Conservation (phyloP, 768 basidiomycete species). For the Boletus sp. region DNA sequence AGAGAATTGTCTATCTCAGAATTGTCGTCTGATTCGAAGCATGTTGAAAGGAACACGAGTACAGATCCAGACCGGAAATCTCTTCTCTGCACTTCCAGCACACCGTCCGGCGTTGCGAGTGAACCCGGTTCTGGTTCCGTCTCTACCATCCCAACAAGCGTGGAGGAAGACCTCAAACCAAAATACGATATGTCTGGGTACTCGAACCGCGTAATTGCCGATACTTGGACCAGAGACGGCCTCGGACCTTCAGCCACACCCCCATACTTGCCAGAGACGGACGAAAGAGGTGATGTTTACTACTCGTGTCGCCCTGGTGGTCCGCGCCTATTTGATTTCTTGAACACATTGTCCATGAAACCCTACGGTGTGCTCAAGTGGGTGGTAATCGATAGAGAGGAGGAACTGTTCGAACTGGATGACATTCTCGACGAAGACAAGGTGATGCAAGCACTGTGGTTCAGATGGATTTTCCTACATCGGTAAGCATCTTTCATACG, state of each 20-base stretch:
- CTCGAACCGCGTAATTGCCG: neutral
- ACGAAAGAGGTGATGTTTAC: conserved; percentile 44
- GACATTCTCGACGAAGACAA: conserved; percentile 74
- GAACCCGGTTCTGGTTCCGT: conserved; percentile 1
- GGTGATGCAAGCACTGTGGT: conserved; percentile 77
- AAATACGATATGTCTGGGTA: conserved; percentile 10
- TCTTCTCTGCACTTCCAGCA: conserved; percentile 6
- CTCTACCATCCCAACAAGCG: conserved; percentile 2
- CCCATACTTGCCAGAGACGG: conserved; percentile 50
- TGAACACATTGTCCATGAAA: conserved; percentile 57
- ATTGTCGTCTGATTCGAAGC: neutral
- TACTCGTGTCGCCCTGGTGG: conserved; percentile 69
- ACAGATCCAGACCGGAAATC: conserved; percentile 4
- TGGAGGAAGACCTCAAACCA: conserved; percentile 24
- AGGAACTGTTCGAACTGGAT: conserved; percentile 70
- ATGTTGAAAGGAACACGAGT: neutral
- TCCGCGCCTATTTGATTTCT: conserved; percentile 59
- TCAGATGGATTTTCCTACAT: conserved; percentile 66
- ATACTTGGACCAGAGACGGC: conserved; percentile 28
- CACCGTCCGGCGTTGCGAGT: conserved; percentile 9
- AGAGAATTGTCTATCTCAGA: conserved; percentile 5
- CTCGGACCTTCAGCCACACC: conserved; percentile 49
- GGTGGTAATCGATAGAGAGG: conserved; percentile 68
- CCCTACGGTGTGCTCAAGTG: conserved; percentile 65
- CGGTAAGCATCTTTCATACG: conserved; percentile 36